Percentiles rank a stretch among this genome's conserved stretches.
phyloP scores from a whole-genome alignment of 305 asterid genomes.

The Fraxinus floribunda region DNA sequence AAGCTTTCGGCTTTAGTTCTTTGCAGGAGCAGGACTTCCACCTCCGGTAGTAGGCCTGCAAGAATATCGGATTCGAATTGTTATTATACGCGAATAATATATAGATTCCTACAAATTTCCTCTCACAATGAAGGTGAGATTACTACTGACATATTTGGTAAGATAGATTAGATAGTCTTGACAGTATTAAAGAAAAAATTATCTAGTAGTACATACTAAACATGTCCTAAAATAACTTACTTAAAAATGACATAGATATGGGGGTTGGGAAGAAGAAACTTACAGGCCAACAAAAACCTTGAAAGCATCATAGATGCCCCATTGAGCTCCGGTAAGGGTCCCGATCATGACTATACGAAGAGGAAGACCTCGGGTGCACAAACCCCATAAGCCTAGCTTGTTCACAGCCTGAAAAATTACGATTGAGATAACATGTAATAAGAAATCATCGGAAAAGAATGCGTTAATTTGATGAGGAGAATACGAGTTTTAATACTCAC shows the following conservation, averaged over 20 bases:
- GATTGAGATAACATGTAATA: slow-evolving; percentile 1
- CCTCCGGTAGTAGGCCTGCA: slow-evolving; percentile 90
- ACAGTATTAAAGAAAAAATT: neutral
- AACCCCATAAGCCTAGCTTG: slow-evolving; percentile 76
- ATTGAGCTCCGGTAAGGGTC: slow-evolving; percentile 81
- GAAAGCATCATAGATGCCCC: slow-evolving; percentile 89
- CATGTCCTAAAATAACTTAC: neutral
- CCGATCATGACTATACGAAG: slow-evolving; percentile 88
- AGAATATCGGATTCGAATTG: slow-evolving; percentile 4
- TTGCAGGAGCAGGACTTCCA: slow-evolving; percentile 51
- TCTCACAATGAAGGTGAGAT: neutral
- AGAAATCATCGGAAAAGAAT: neutral
- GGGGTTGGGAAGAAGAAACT: slow-evolving; percentile 32
- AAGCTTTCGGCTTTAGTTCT: slow-evolving; percentile 30
- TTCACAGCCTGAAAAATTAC: slow-evolving; percentile 57
- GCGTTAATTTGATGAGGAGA: neutral
- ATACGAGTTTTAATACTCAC: slow-evolving; percentile 38
- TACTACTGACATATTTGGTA: neutral
- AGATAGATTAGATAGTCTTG: neutral
- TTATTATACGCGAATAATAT: neutral
- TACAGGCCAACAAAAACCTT: slow-evolving; percentile 87
- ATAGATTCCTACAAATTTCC: neutral
- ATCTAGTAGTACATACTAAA: neutral
- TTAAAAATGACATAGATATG: neutral
- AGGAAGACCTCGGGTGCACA: slow-evolving; percentile 91